Percentiles rank a stretch among this genome's conserved stretches.
phyloP scores from a whole-genome alignment of 495 filamentous ascomycete genomes.

The Tetracladium setigerum region DNA sequence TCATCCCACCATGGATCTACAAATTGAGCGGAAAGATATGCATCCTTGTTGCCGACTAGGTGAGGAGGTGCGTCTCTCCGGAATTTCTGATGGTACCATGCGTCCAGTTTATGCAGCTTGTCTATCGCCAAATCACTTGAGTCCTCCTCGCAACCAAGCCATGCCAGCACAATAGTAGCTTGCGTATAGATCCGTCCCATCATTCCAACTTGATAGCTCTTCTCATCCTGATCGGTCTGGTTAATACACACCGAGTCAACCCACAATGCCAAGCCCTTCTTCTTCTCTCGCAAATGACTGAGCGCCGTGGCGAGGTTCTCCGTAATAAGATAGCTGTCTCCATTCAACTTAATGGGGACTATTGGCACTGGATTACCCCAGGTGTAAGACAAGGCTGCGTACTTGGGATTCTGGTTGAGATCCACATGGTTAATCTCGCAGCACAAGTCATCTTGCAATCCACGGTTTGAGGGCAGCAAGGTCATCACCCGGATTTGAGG shows the following conservation, averaged over 20 bases:
- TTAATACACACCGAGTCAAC: constrained; percentile 31
- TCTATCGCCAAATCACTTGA: constrained; percentile 1
- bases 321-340: constrained; percentile 13
- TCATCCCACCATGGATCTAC: too few relatives aligned
- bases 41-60: too few relatives aligned
- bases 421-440: not conserved
- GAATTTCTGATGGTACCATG: too few relatives aligned
- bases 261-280: constrained; percentile 21
- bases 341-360: too few relatives aligned
- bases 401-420: not conserved
- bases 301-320: constrained; percentile 23
- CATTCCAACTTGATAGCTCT: constrained; percentile 23
- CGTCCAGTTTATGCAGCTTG: not conserved
- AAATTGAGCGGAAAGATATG: too few relatives aligned
- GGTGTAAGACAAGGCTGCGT: constrained; percentile 4
- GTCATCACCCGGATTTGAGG: too few relatives aligned
- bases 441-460: constrained; percentile 12
- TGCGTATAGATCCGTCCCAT: constrained; percentile 26
- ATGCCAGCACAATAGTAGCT: constrained; percentile 21
- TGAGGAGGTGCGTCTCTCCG: too few relatives aligned
- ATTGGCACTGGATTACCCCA: constrained; percentile 7
- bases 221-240: constrained; percentile 25
- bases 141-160: constrained; percentile 20
- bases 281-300: constrained; percentile 16
- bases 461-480: not conserved